Conservation (phyloP, 768 basidiomycete genomes). For the Bullera alba region DNA sequence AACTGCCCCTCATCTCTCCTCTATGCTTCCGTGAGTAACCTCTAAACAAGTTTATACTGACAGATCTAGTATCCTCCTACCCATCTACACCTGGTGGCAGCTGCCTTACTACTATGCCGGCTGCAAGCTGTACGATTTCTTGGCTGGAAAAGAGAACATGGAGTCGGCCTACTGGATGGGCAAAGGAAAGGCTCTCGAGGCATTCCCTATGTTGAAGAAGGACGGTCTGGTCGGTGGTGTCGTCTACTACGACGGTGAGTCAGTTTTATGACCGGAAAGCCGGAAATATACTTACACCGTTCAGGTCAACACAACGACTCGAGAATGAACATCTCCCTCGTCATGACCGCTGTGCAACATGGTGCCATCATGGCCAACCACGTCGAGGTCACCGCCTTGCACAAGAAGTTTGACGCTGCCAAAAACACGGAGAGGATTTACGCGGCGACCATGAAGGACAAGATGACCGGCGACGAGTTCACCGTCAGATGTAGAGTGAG, state of each 20-base stretch:
- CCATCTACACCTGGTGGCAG: constrained; percentile 97
- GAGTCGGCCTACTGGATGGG: constrained; percentile 91
- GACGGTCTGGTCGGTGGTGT: constrained; percentile 88
- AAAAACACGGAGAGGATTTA: constrained; percentile 53
- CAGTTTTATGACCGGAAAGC: background rate
- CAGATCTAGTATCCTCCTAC: constrained; percentile 75
- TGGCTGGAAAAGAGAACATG: constrained; percentile 96
- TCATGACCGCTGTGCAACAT: constrained; percentile 88
- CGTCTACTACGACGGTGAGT: constrained; percentile 90
- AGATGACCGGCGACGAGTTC: constrained; percentile 74
- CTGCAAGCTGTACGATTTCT: constrained; percentile 89
- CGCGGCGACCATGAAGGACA: constrained; percentile 73
- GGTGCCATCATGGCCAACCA: constrained; percentile 86
- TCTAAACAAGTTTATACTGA: background rate
- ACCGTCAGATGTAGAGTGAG: constrained; percentile 69
- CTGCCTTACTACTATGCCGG: constrained; percentile 93
- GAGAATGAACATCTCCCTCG: constrained; percentile 91
- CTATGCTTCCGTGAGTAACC: constrained; percentile 75
- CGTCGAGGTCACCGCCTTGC: constrained; percentile 69
- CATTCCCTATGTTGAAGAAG: constrained; percentile 91
- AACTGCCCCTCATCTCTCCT: constrained; percentile 85
- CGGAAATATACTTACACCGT: background rate
- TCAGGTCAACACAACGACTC: constrained; percentile 96
- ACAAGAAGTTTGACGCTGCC: constrained; percentile 52
- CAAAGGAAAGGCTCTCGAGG: constrained; percentile 83